Percentiles rank a stretch among this genome's conserved stretches.
phyloP scores from a whole-genome alignment of 2,329 filamentous ascomycete species.

The Huntiella abstrusa region DNA sequence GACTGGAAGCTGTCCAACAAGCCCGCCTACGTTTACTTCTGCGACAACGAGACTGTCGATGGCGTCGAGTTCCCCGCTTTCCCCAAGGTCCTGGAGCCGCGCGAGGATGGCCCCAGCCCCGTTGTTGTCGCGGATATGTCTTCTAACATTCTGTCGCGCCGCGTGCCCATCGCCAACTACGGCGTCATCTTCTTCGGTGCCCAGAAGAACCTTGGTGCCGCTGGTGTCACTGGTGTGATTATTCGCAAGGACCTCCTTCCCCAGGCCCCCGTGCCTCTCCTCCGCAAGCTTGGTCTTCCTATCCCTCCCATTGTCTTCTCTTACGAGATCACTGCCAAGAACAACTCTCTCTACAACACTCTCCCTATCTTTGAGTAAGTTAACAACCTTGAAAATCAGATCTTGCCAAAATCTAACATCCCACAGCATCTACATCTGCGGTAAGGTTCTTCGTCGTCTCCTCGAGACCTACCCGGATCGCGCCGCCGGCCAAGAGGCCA shows the following conservation, averaged over 20 bases:
- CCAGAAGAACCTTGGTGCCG: constrained; percentile 81
- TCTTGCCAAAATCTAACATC: constrained; percentile 5
- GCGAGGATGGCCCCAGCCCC: constrained; percentile 41
- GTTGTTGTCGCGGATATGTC: constrained; percentile 85
- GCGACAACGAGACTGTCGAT: constrained; percentile 87
- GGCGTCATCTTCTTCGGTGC: constrained; percentile 79
- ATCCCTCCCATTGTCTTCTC: constrained; percentile 63
- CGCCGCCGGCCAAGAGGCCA: constrained; percentile 55
- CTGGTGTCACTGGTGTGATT: constrained; percentile 73
- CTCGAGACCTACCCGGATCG: constrained; percentile 46
- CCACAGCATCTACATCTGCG: constrained; percentile 62
- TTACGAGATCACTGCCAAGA: constrained; percentile 74
- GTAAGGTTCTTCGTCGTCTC: constrained; percentile 68
- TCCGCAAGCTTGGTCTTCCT: constrained; percentile 58
- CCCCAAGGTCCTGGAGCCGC: constrained; percentile 43
- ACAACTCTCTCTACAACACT: constrained; percentile 92
- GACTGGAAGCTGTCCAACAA: constrained; percentile 55
- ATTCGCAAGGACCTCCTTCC: constrained; percentile 66
- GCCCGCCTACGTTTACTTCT: constrained; percentile 66
- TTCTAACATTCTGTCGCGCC: constrained; percentile 76
- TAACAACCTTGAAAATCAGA: neutral
- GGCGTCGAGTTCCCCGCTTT: constrained; percentile 74
- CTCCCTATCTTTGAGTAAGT: constrained; percentile 71
- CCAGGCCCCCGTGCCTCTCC: constrained; percentile 47
- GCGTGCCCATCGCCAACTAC: constrained; percentile 60